phyloP scores from a whole-genome alignment of 768 basidiomycete genomes.

The Mycena chlorophos region DNA sequence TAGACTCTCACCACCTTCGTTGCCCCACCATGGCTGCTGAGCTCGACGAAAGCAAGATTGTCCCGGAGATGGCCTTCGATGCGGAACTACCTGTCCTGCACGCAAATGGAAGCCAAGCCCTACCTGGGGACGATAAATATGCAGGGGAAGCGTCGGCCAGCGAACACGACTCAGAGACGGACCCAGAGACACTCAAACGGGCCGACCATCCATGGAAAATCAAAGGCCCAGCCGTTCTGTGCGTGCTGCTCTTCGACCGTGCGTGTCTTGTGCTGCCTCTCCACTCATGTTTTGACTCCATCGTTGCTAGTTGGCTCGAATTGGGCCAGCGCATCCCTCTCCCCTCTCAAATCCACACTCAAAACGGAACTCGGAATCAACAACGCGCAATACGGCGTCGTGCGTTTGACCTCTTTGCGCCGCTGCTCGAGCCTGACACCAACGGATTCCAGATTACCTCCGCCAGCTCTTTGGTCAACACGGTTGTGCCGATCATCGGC shows the following conservation, averaged over 20 bases:
- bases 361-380: conserved; percentile 6
- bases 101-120: too few relatives aligned
- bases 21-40: too few relatives aligned
- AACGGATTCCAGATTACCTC: conserved; percentile 1
- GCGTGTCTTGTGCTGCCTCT: not conserved
- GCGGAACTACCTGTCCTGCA: too few relatives aligned
- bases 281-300: not conserved
- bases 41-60: too few relatives aligned
- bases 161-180: not conserved
- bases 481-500: conserved; percentile 3
- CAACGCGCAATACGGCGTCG: conserved; percentile 10
- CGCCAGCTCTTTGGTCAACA: conserved; percentile 7
- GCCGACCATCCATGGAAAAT: conserved; percentile 29
- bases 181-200: not conserved
- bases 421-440: not conserved
- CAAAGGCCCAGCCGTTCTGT: conserved; percentile 9
- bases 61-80: too few relatives aligned
- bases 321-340: conserved; percentile 10
- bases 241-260: conserved; percentile 8
- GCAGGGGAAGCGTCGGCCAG: not conserved
- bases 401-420: not conserved
- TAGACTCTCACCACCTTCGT: too few relatives aligned
- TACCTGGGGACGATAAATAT: not conserved
- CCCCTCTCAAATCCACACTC: conserved; percentile 10
- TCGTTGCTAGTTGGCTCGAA: conserved; percentile 3